Base-by-base conservation (phyloP, 164 flowering plant species). In the Dillenia turbinata region DNA sequence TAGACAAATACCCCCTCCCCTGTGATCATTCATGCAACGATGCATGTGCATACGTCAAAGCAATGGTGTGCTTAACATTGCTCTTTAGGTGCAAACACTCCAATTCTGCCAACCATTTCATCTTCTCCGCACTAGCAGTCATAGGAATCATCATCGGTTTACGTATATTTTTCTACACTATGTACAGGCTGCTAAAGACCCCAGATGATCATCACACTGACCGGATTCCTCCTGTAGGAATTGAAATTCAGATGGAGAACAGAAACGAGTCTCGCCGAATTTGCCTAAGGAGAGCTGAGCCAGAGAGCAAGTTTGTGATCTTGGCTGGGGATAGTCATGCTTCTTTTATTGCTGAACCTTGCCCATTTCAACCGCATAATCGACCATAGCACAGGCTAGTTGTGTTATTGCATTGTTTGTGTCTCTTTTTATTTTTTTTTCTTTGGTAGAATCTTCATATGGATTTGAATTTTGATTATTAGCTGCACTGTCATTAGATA, bases 61-160 rank as follows among this genome's bases (percentile, higher is more conserved):
- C 22, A 19, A 80, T 80, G 81, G 80, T 75, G 19, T 80, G 84
- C 51, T 8, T 73, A 1, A 68, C 71, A 24, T 10, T 65, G 12
- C 13, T 75, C 0, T 52, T 65, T 10, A 60, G 75, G 12, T 80
- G 84, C 71, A 62, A 60, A 43, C 61, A 19, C 12, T 47, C 68
- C 12, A 68, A 63, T 57, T 73, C 81, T 8, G 47, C 54, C 47
- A 62, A 52, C 46, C 59, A 33, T 52, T 81, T 74, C 24, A 45
- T 74, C 14, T 15, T 73, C 4, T 61, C 75, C 12, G 73, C 66
- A 52, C 10, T 76, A 64, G 63, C 72, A 57, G 47, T 76, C 51
- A 47, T 74, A 1, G 67, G 72, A 47, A 68, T 73, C 50, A 47
- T 75, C 16, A 5, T 73, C 0, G 68, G 66, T 16, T 26, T 73